Evolutionary conservation across 371 early-diverging fungal species (phyloP).

Genomic region (Mortierella sp.): DNA sequence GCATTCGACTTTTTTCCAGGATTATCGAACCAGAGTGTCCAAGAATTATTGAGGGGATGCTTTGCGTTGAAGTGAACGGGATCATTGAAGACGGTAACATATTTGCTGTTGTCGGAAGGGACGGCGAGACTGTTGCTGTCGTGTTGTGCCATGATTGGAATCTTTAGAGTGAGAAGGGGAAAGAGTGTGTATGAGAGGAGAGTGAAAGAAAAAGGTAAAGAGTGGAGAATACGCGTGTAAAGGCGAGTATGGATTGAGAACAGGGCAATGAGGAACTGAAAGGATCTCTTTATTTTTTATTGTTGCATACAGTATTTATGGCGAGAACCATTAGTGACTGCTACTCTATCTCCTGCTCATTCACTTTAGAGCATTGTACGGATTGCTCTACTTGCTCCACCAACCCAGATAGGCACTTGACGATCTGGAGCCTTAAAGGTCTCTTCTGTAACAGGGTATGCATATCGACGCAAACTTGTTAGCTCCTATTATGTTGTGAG

Average conservation of each 20-base stretch:
- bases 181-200: not conserved
- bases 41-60: slow-evolving; percentile 90
- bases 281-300: slow-evolving; percentile 2
- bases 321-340: slow-evolving; percentile 4
- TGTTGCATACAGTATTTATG: not conserved
- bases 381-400: slow-evolving; percentile 45
- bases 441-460: slow-evolving; percentile 43
- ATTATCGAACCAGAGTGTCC: slow-evolving; percentile 97
- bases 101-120: slow-evolving; percentile 39
- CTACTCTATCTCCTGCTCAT: not conserved
- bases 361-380: slow-evolving; percentile 40
- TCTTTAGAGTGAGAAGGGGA: not conserved
- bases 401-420: slow-evolving; percentile 50
- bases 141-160: slow-evolving; percentile 19
- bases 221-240: not conserved
- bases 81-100: slow-evolving; percentile 69
- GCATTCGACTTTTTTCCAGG: slow-evolving; percentile 82
- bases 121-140: slow-evolving; percentile 46
- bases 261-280: slow-evolving; percentile 1
- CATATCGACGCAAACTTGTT: slow-evolving; percentile 20
- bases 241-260: not conserved
- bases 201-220: not conserved
- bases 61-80: slow-evolving; percentile 81
- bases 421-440: slow-evolving; percentile 46
- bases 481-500: slow-evolving; percentile 29